Evolutionary conservation across 177 flowering plant species (phyloP).

Genomic region (Tripterygium wilfordii): DNA sequence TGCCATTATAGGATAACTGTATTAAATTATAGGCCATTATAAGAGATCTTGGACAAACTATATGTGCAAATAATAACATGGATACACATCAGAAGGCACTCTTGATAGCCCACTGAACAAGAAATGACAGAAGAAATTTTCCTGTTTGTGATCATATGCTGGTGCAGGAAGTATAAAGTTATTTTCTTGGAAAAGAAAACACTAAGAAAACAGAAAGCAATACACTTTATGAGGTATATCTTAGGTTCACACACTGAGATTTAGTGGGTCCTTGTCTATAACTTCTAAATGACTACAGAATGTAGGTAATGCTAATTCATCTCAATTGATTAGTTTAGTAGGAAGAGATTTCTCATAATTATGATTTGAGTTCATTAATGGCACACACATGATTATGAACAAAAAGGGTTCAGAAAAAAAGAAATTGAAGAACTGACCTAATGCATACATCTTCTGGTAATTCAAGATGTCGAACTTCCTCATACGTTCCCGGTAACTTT

Average conservation of each 20-base stretch:
- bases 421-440: constrained; percentile 46
- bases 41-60: too few relatives aligned
- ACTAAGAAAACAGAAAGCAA: too few relatives aligned
- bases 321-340: not conserved
- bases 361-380: too few relatives aligned
- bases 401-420: not conserved
- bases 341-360: not conserved
- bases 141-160: too few relatives aligned
- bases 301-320: constrained; percentile 1
- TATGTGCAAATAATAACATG: not conserved
- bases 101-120: too few relatives aligned
- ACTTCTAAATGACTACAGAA: constrained; percentile 5
- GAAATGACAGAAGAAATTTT: too few relatives aligned
- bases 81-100: too few relatives aligned
- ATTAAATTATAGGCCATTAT: too few relatives aligned
- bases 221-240: too few relatives aligned
- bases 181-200: too few relatives aligned
- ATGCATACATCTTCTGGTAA: constrained; percentile 92
- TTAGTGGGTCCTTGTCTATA: constrained; percentile 20
- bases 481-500: constrained; percentile 82
- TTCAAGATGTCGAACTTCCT: constrained; percentile 87
- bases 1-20: constrained; percentile 1
- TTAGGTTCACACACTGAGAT: too few relatives aligned
- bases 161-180: too few relatives aligned
- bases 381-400: constrained; percentile 1